Base-by-base conservation (phyloP, 1,139 yeast species). In the Candida pseudoviswanathii region DNA sequence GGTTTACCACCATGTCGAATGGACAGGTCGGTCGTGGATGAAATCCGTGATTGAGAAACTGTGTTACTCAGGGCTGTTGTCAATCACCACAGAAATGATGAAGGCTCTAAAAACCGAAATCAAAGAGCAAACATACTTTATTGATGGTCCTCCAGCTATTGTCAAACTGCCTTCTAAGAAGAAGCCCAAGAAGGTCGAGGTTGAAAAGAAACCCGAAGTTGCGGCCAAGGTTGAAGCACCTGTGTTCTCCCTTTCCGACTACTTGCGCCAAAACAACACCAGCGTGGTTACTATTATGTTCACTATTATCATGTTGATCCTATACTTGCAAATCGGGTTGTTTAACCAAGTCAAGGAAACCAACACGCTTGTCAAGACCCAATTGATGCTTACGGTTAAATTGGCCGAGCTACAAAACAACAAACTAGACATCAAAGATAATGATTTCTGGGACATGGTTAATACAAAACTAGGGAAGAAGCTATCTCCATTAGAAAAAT, bases 11-110 rank as follows among this genome's bases (percentile, higher is more conserved):
- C 71, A 63, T 51, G 68, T 81, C 32, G 70, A 76, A 37, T 82
- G 86, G 86, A 71, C 78, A 0, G 84, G 84, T 1, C 67, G 75
- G 21, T 78, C 84, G 29, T 81, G 86, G 85, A 73, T 81, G 54
- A 80, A 77, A 55, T 70, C 78, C 24, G 71, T 81, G 24, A 79
- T 82, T 46, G 86, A 81, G 53, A 78, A 73, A 50, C 77, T 73
- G 60, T 73, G 84, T 1, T 58, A 67, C 32, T 58, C 77, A 0
- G 85, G 85, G 0, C 85, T 80, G 57, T 63, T 65, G 26, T 66
- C 70, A n/a, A 71, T 68, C 2, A 64, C 74, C n/a, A 62, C 62
- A 16, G 75, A 67, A 46, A 59, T 73, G 48, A 50, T 75, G 2
- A 60, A 51, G 8, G 62, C 60, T n/a, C 57, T 76, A 43, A 62